Conservation (phyloP, 768 basidiomycete genomes). For the Naganishia vishniacii region DNA sequence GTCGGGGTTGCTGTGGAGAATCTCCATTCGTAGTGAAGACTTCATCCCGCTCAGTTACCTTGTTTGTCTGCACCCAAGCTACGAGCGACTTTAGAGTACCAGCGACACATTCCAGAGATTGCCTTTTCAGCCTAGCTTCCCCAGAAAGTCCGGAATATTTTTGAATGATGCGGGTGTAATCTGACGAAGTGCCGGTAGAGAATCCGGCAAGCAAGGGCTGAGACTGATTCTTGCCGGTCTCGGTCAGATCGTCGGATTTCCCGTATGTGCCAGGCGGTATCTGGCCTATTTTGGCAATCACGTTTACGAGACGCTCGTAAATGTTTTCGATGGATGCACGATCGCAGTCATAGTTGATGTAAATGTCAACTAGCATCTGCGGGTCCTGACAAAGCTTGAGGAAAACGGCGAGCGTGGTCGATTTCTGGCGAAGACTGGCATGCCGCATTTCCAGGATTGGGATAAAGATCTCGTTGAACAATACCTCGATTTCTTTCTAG, state of each 20-base stretch:
- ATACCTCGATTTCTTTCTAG: conserved; percentile 97
- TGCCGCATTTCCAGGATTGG: conserved; percentile 98
- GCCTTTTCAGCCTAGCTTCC: conserved; percentile 76
- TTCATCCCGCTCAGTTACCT: conserved; percentile 8
- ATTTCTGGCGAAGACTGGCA: conserved; percentile 90
- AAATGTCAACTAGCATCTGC: conserved; percentile 94
- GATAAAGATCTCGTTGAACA: conserved; percentile 97
- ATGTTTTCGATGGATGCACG: conserved; percentile 91
- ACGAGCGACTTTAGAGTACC: conserved; percentile 83
- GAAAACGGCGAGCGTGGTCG: conserved; percentile 76
- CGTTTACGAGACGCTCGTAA: conserved; percentile 95
- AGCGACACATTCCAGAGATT: conserved; percentile 91
- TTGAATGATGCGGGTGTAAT: conserved; percentile 50
- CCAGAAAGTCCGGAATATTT: conserved; percentile 52
- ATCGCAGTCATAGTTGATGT: conserved; percentile 98
- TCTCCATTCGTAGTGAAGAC: conserved; percentile 12
- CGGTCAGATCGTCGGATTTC: conserved; percentile 40
- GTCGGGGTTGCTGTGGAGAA: neutral
- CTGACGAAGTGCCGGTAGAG: conserved; percentile 51
- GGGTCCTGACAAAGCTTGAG: conserved; percentile 88
- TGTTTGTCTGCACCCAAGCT: conserved; percentile 59
- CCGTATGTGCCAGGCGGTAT: conserved; percentile 43
- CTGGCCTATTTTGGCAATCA: conserved; percentile 84
- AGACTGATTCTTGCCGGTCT: conserved; percentile 34
- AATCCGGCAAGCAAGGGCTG: conserved; percentile 26